Evolutionary conservation across 2,329 filamentous ascomycete species (phyloP).

Genomic region (Venturia nashicola): DNA sequence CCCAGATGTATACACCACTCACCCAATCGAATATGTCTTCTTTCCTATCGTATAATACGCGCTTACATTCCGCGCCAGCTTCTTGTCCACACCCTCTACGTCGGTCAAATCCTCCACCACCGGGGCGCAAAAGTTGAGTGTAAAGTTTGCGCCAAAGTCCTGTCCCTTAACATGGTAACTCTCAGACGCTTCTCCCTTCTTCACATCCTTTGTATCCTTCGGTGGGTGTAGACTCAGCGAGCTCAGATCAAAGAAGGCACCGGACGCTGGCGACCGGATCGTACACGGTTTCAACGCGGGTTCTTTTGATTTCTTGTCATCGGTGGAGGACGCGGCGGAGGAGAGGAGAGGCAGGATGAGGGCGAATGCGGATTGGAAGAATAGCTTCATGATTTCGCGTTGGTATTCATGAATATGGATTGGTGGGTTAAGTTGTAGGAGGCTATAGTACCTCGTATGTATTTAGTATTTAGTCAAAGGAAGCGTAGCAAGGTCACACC

Average conservation of each 20-base stretch:
- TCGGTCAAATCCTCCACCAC: conserved; percentile 55
- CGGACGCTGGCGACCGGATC: conserved; percentile 47
- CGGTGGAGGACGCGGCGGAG: conserved; percentile 23
- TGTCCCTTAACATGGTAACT: conserved; percentile 57
- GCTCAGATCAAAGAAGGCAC: conserved; percentile 52
- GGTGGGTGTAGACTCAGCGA: conserved; percentile 37
- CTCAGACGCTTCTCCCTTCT: conserved; percentile 38
- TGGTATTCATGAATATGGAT: neutral
- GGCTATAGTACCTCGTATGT: too few relatives aligned
- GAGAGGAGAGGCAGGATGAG: conserved; percentile 16
- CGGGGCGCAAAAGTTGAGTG: conserved; percentile 66
- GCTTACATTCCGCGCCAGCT: conserved; percentile 59
- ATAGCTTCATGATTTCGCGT: conserved; percentile 11
- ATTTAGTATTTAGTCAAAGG: neutral
- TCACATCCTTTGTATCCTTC: conserved; percentile 10
- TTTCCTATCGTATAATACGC: conserved; percentile 60
- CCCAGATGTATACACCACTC: conserved; percentile 21
- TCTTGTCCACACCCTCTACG: conserved; percentile 51
- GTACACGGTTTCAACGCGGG: conserved; percentile 45
- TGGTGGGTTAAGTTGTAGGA: neutral
- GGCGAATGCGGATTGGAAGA: conserved; percentile 15
- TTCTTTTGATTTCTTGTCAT: conserved; percentile 30
- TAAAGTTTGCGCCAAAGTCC: conserved; percentile 73
- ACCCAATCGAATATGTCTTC: conserved; percentile 65
- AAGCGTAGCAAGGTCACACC: neutral